These are phyloP conservation scores for Inonotus hispidus DNA, from an alignment of 1,284 basidiomycete genomes.

Conservation along the genomic window DNA sequence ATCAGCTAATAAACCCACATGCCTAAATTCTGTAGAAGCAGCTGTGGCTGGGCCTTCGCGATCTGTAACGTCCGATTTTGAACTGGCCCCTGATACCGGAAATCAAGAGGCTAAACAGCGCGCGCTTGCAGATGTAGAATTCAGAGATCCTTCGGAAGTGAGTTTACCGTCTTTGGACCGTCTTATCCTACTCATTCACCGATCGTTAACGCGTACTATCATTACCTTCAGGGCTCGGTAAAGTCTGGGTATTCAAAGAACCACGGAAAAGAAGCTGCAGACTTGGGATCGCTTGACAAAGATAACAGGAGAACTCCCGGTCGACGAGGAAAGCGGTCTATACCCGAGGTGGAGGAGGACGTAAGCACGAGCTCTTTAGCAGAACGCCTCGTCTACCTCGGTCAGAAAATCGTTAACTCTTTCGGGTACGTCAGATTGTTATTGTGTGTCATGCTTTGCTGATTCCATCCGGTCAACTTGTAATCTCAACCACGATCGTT, in stretches of 20 bases:
- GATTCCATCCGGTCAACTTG: background rate
- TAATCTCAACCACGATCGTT: background rate
- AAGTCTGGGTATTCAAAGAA: too few species aligned
- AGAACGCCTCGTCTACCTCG: constrained; percentile 7
- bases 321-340: too few species aligned
- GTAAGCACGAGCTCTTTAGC: constrained; percentile 8
- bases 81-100: background rate
- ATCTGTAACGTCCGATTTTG: background rate
- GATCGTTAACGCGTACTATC: background rate
- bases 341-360: too few species aligned
- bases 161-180: background rate
- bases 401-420: constrained; percentile 11
- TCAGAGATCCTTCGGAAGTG: background rate
- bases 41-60: background rate
- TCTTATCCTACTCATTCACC: background rate
- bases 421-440: constrained; percentile 7
- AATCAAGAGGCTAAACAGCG: background rate
- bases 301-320: too few species aligned
- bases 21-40: background rate
- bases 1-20: background rate
- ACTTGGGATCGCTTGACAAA: background rate
- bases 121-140: background rate
- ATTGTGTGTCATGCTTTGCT: background rate
- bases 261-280: too few species aligned
- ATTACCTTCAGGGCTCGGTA: too few species aligned